Conservation (phyloP, 2,329 filamentous ascomycete genomes). For the Escovopsis sp. region DNA sequence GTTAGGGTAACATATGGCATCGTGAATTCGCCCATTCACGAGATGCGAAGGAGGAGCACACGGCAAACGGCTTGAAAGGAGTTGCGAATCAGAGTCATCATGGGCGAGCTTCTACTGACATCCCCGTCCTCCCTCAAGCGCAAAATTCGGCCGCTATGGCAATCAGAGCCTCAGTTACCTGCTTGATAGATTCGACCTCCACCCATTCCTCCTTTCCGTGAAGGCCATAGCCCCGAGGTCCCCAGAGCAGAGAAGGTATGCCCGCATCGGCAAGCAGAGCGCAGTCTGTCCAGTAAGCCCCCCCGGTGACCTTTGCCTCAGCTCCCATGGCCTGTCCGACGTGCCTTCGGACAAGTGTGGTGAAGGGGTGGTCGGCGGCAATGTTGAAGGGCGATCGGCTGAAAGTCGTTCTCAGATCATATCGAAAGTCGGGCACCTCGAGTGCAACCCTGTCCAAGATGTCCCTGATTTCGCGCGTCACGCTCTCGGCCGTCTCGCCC, state of each 20-base stretch:
- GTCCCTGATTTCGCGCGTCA: conserved; percentile 22
- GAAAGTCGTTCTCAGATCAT: conserved; percentile 25
- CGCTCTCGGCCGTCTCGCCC: conserved; percentile 23
- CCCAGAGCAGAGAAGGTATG: conserved; percentile 31
- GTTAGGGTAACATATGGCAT: too few species aligned
- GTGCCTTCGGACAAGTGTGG: conserved; percentile 16
- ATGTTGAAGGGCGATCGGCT: conserved; percentile 28
- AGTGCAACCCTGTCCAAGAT: conserved; percentile 21
- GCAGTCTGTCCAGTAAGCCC: conserved; percentile 35
- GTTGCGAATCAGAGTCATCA: too few species aligned
- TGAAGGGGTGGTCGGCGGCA: conserved; percentile 25
- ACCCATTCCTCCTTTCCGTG: conserved; percentile 37
- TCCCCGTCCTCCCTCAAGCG: neutral
- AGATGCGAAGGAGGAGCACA: too few species aligned
- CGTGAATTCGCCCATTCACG: too few species aligned
- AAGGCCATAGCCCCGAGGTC: conserved; percentile 32
- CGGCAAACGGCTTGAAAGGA: too few species aligned
- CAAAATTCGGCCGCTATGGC: conserved; percentile 18
- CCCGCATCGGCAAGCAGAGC: conserved; percentile 30
- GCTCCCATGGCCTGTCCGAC: conserved; percentile 14
- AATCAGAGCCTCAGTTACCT: conserved; percentile 16
- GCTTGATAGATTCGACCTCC: conserved; percentile 25
- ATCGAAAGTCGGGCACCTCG: conserved; percentile 24
- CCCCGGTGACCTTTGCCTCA: conserved; percentile 14
- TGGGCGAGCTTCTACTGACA: too few species aligned